phyloP scores from a whole-genome alignment of 1,284 basidiomycete genomes.

The Phaffia rhodozyma region DNA sequence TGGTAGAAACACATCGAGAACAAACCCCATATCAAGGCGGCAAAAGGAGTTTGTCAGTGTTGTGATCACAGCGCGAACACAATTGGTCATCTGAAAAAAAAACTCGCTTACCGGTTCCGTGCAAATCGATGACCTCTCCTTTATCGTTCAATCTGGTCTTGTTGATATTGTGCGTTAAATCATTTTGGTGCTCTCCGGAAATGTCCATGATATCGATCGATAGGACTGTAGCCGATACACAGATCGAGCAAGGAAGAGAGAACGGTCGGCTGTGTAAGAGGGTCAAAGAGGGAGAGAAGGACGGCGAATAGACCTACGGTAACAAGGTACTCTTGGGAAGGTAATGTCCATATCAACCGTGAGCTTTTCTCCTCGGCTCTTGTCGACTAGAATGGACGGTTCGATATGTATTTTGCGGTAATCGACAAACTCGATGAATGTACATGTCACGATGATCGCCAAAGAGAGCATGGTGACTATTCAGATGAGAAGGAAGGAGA shows the following conservation, averaged over 20 bases:
- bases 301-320: slow-evolving; percentile 49
- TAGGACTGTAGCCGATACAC: slow-evolving; percentile 48
- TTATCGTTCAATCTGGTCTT: slow-evolving; percentile 62
- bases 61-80: neutral
- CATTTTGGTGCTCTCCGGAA: slow-evolving; percentile 83
- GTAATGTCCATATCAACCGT: slow-evolving; percentile 86
- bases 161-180: slow-evolving; percentile 75
- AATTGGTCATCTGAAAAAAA: neutral
- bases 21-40: neutral
- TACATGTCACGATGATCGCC: slow-evolving; percentile 81
- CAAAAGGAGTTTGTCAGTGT: slow-evolving; percentile 1
- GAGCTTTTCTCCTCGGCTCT: slow-evolving; percentile 84
- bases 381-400: slow-evolving; percentile 83
- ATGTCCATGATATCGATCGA: slow-evolving; percentile 98
- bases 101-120: slow-evolving; percentile 22
- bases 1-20: slow-evolving; percentile 19
- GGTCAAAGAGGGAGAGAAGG: neutral
- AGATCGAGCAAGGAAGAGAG: slow-evolving; percentile 1
- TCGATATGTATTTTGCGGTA: slow-evolving; percentile 78
- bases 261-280: neutral
- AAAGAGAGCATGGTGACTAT: slow-evolving; percentile 84
- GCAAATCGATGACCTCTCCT: slow-evolving; percentile 50
- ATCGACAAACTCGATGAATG: slow-evolving; percentile 88
- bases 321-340: slow-evolving; percentile 95
- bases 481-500: neutral